A percentile compares a stretch with the other conserved stretches of the same genome.
Conservation (phyloP, 352 stramenopile genomes). For the Plasmopara viticola region DNA sequence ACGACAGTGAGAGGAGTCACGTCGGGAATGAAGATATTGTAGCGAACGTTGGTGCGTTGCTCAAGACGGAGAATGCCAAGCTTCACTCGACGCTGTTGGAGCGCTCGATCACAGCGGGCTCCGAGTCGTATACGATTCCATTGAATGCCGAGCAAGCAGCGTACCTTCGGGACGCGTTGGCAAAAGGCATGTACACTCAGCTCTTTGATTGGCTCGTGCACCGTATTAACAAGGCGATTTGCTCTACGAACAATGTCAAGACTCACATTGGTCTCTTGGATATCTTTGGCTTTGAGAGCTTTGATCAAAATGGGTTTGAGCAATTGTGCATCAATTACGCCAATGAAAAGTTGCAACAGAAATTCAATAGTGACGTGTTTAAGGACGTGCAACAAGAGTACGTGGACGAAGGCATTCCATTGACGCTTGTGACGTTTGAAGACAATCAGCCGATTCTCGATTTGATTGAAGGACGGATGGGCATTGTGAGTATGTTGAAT, state of each 20-base stretch:
- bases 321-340: slow-evolving; percentile 91
- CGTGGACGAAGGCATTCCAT: slow-evolving; percentile 86
- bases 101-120: slow-evolving; percentile 88
- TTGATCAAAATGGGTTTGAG: slow-evolving; percentile 84
- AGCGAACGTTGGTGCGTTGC: slow-evolving; percentile 47
- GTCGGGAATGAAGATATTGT: slow-evolving; percentile 56
- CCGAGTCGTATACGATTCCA: slow-evolving; percentile 90
- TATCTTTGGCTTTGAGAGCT: slow-evolving; percentile 95
- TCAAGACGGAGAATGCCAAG: slow-evolving; percentile 51
- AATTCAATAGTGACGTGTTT: slow-evolving; percentile 92
- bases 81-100: slow-evolving; percentile 87
- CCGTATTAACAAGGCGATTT: slow-evolving; percentile 74
- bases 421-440: slow-evolving; percentile 82
- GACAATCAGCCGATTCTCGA: slow-evolving; percentile 91
- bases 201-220: slow-evolving; percentile 96
- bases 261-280: slow-evolving; percentile 90
- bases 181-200: slow-evolving; percentile 95
- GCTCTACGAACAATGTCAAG: slow-evolving; percentile 64
- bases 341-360: slow-evolving; percentile 88
- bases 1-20: slow-evolving; percentile 44
- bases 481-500: slow-evolving; percentile 91
- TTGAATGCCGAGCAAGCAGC: slow-evolving; percentile 83
- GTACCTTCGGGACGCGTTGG: slow-evolving; percentile 91
- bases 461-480: slow-evolving; percentile 81
- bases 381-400: slow-evolving; percentile 95